Percentiles rank a stretch among this genome's conserved stretches.
Conservation (phyloP, 1,139 yeast species). For the Arxiozyma bovina region DNA sequence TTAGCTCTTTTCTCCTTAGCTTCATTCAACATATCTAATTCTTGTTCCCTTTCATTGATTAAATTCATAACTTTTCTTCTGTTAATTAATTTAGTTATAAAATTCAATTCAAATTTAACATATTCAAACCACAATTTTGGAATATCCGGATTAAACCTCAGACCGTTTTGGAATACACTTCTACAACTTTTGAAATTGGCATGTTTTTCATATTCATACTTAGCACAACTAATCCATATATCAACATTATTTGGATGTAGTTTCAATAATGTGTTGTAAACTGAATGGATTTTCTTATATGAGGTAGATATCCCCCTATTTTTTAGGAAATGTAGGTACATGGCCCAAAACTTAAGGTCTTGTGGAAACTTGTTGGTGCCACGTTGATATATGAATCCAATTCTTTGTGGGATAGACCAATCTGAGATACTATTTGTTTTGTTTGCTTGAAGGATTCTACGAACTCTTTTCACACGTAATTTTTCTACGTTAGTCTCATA, state of each 20-base stretch:
- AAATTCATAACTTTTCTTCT: slow-evolving; percentile 78
- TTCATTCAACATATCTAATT: slow-evolving; percentile 35
- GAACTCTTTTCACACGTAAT: slow-evolving; percentile 63
- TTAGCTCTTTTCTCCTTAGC: slow-evolving; percentile 18
- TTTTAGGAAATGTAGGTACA: slow-evolving; percentile 67
- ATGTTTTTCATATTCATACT: slow-evolving; percentile 82
- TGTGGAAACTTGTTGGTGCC: slow-evolving; percentile 75
- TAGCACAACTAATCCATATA: slow-evolving; percentile 93
- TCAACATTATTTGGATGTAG: slow-evolving; percentile 85
- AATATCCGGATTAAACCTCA: slow-evolving; percentile 74
- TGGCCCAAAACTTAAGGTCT: slow-evolving; percentile 69
- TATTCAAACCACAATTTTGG: slow-evolving; percentile 74
- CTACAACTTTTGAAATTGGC: slow-evolving; percentile 88
- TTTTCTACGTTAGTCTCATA: slow-evolving; percentile 77
- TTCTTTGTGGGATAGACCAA: slow-evolving; percentile 80
- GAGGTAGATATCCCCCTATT: slow-evolving; percentile 48
- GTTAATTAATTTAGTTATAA: slow-evolving; percentile 72
- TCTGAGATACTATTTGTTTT: slow-evolving; percentile 58
- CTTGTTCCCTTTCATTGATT: slow-evolving; percentile 63
- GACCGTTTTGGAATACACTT: slow-evolving; percentile 71
- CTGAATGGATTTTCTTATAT: slow-evolving; percentile 68
- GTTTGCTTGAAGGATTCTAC: slow-evolving; percentile 47
- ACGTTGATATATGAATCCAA: slow-evolving; percentile 75
- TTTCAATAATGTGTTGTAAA: slow-evolving; percentile 70
- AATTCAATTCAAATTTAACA: slow-evolving; percentile 78